Percentiles rank a stretch among this genome's conserved stretches.
phyloP scores from a whole-genome alignment of 495 filamentous ascomycete genomes.

The Aspergillus coremiiformis region DNA sequence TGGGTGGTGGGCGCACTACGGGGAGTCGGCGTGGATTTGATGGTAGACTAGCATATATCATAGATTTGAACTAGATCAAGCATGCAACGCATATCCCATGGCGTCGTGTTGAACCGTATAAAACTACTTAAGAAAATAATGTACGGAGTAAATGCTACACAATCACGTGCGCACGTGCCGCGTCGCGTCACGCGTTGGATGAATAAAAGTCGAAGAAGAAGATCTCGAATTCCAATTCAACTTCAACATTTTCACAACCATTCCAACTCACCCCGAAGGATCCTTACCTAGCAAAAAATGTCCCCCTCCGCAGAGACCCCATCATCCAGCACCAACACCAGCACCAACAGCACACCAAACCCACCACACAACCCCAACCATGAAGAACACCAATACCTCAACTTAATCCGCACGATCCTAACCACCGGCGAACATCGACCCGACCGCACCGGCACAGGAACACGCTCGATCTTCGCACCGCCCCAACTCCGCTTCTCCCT shows the following conservation, averaged over 20 bases:
- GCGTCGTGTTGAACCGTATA: too few species aligned
- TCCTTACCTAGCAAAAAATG: neutral
- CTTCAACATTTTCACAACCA: too few species aligned
- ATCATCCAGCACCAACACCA: constrained; percentile 3
- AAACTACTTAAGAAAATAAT: too few species aligned
- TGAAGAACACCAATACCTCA: constrained; percentile 72
- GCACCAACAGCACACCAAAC: constrained; percentile 10
- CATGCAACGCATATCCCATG: neutral
- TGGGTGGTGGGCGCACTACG: constrained; percentile 84
- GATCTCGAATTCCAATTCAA: neutral
- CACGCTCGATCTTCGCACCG: constrained; percentile 80
- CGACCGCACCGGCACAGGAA: constrained; percentile 90
- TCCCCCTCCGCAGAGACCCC: constrained; percentile 17
- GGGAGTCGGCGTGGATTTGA: constrained; percentile 78
- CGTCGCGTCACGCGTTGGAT: constrained; percentile 16
- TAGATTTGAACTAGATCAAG: neutral
- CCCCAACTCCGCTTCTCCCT: constrained; percentile 79
- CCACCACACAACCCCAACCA: constrained; percentile 32
- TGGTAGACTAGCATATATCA: constrained; percentile 27
- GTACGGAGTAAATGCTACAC: too few species aligned
- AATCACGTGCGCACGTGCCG: constrained; percentile 26
- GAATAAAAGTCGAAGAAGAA: neutral
- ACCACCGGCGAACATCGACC: constrained; percentile 69
- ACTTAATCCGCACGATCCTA: constrained; percentile 69
- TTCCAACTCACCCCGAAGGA: too few species aligned